Percentiles rank a stretch among this genome's conserved stretches.
Evolutionary conservation across 768 basidiomycete species (phyloP).

Genomic region (Rhodotorula paludigena): DNA sequence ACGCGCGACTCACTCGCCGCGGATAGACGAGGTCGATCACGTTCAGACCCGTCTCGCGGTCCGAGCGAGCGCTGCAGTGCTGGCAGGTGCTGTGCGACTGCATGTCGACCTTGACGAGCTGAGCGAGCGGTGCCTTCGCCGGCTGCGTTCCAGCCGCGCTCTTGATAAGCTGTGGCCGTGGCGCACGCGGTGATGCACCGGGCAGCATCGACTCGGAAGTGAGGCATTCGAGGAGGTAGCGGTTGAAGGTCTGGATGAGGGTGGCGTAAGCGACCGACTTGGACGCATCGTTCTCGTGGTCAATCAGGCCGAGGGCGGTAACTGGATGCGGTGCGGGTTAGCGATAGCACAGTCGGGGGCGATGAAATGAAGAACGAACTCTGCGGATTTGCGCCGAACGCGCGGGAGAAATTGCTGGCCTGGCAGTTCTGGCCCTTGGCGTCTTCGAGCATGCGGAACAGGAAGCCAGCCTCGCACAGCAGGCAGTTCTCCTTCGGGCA

Average conservation of each 20-base stretch:
- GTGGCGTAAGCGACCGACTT: constrained; percentile 57
- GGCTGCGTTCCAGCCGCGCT: constrained; percentile 34
- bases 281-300: constrained; percentile 63
- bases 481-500: constrained; percentile 89
- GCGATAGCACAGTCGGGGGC: no score
- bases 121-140: constrained; percentile 65
- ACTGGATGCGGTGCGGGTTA: constrained; percentile 37
- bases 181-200: constrained; percentile 55
- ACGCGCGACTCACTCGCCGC: constrained; percentile 58
- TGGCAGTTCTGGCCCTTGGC: constrained; percentile 91
- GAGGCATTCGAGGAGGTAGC: constrained; percentile 83
- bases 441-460: constrained; percentile 91
- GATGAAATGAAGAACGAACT: constrained; percentile 50
- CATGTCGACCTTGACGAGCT: constrained; percentile 74
- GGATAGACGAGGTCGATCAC: constrained; percentile 83
- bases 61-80: constrained; percentile 64
- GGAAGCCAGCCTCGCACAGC: constrained; percentile 89
- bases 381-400: constrained; percentile 81
- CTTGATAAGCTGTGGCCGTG: constrained; percentile 45
- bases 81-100: constrained; percentile 69
- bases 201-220: constrained; percentile 62
- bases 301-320: constrained; percentile 80
- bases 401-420: constrained; percentile 92
- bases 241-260: constrained; percentile 90
- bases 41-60: constrained; percentile 74